Conservation (phyloP, 192 early-diverging fungal genomes). For the Geranomyces variabilis region DNA sequence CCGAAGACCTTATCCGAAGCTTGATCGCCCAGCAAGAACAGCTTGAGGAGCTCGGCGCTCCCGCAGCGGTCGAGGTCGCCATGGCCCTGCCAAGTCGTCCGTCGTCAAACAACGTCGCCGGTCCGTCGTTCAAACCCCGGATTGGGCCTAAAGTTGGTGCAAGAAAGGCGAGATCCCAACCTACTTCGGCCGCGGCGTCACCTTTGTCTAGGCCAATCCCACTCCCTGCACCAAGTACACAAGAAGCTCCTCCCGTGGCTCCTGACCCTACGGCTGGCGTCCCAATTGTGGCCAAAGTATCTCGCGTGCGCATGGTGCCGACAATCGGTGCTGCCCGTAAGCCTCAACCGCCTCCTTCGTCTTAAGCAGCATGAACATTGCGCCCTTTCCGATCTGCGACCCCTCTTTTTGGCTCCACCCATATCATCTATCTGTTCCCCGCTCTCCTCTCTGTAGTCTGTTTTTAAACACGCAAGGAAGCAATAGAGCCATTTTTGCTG, state of each 20-base stretch:
- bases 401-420: too few species aligned
- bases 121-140: constrained; percentile 2
- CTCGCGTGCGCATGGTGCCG: constrained; percentile 11
- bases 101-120: too few species aligned
- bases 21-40: neutral
- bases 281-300: neutral
- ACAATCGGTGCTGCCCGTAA: constrained; percentile 2
- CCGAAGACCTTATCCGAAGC: constrained; percentile 3
- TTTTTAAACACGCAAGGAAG: too few species aligned
- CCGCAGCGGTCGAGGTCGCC: neutral
- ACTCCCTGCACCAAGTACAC: neutral
- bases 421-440: too few species aligned
- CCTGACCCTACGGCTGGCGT: neutral
- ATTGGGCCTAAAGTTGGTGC: constrained; percentile 6
- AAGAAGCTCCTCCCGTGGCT: neutral
- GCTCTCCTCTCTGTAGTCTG: too few species aligned
- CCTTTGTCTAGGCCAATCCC: neutral
- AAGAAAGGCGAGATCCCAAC: neutral
- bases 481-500: too few species aligned
- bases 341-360: too few species aligned
- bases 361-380: too few species aligned
- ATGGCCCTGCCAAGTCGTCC: neutral
- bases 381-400: too few species aligned
- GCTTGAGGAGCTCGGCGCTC: constrained; percentile 8
- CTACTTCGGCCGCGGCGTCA: neutral